Evolutionary conservation across 2,329 filamentous ascomycete species (phyloP).

Genomic region (Aspergillus pseudonomiae): DNA sequence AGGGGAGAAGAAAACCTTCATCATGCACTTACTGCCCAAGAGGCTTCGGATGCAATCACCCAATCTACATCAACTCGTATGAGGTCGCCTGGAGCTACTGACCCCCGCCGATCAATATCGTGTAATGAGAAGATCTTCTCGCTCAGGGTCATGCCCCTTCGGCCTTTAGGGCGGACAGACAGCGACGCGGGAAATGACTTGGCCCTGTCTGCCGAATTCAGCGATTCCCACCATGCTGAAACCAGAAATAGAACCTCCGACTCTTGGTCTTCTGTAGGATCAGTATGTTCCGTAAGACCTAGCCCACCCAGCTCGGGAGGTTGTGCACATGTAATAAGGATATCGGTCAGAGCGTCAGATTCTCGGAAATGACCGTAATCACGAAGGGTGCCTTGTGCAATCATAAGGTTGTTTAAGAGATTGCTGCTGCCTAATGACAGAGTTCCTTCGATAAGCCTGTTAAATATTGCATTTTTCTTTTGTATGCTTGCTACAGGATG

Average conservation of each 20-base stretch:
- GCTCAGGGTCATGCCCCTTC: slow-evolving; percentile 18
- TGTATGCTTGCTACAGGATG: not conserved
- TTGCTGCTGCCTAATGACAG: not conserved
- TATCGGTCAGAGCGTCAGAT: slow-evolving; percentile 18
- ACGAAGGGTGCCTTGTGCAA: not conserved
- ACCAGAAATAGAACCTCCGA: slow-evolving; percentile 29
- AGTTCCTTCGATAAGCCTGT: not conserved
- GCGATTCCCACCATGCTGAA: slow-evolving; percentile 31
- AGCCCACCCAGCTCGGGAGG: slow-evolving; percentile 23
- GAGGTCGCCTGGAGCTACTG: slow-evolving; percentile 43
- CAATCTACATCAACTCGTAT: slow-evolving; percentile 51
- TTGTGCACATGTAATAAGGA: slow-evolving; percentile 24
- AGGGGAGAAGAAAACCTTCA: not conserved
- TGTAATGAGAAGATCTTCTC: slow-evolving; percentile 50
- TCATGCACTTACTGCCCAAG: slow-evolving; percentile 37
- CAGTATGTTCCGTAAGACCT: slow-evolving; percentile 5
- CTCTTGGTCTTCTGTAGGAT: slow-evolving; percentile 14
- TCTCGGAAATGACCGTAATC: slow-evolving; percentile 6
- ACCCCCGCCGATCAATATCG: slow-evolving; percentile 21
- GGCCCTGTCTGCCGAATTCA: slow-evolving; percentile 30
- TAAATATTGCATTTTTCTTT: not conserved
- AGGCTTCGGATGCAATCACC: slow-evolving; percentile 50
- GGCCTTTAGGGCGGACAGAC: slow-evolving; percentile 15
- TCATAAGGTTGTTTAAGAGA: not conserved
- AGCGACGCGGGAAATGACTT: slow-evolving; percentile 14